Percentiles rank a stretch among this genome's conserved stretches.
Evolutionary conservation across 2,329 filamentous ascomycete genomes (phyloP).

Genomic region (Achaetomium macrosporum): DNA sequence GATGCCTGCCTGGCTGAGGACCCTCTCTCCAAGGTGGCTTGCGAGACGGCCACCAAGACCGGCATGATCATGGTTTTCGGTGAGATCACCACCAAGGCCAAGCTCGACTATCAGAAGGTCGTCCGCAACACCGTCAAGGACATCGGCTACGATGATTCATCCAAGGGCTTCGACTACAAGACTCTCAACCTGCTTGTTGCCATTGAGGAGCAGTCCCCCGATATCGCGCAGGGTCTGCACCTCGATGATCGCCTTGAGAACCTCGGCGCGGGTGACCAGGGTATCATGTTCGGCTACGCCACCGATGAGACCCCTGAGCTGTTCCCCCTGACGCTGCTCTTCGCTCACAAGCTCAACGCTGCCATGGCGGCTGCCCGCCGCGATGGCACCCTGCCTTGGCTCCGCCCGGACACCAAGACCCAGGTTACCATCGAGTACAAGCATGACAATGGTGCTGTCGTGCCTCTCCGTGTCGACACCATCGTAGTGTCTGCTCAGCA

Average conservation of each 20-base stretch:
- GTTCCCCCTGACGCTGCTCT: conserved; percentile 86
- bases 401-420: conserved; percentile 98
- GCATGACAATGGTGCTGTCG: conserved; percentile 88
- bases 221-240: conserved; percentile 98
- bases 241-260: conserved; percentile 97
- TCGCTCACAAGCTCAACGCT: conserved; percentile 95
- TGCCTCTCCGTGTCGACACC: conserved; percentile 90
- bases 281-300: conserved; percentile 99
- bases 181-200: conserved; percentile 97
- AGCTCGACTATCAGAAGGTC: conserved; percentile 95
- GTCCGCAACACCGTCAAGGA: conserved; percentile 94
- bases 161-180: conserved; percentile 99
- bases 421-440: conserved; percentile 99
- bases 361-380: conserved; percentile 88
- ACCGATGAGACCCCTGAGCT: conserved; percentile 98
- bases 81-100: conserved; percentile 96
- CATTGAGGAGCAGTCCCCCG: conserved; percentile 98
- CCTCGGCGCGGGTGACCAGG: conserved; percentile 97
- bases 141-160: conserved; percentile 95
- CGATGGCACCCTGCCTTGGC: conserved; percentile 83
- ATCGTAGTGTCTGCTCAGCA: conserved; percentile 97
- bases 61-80: conserved; percentile 99
- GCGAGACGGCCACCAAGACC: conserved; percentile 99
- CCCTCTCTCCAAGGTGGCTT: conserved; percentile 97
- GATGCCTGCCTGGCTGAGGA: conserved; percentile 95